Percentiles rank a stretch among this genome's conserved stretches.
phyloP scores from a whole-genome alignment of 306 rosid genomes.

The Boehmeria nivea region DNA sequence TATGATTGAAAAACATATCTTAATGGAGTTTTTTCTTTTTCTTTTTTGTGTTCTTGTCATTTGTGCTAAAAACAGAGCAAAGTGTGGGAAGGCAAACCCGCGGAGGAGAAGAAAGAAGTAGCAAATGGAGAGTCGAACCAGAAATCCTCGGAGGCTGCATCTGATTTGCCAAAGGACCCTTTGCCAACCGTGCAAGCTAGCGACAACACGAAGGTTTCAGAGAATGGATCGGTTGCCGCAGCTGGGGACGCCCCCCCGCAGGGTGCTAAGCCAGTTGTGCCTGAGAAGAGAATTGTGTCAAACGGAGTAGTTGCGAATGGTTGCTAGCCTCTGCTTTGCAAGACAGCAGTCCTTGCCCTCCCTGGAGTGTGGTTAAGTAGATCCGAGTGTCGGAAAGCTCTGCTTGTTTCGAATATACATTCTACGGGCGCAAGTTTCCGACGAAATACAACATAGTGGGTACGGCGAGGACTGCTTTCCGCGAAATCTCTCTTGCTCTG shows the following conservation, averaged over 20 bases:
- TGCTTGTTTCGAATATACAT: no score
- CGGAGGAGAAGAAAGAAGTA: conserved; percentile 61
- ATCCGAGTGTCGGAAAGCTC: no score
- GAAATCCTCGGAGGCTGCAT: conserved; percentile 39
- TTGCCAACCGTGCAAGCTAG: conserved; percentile 18
- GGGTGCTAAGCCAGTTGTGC: conserved; percentile 68
- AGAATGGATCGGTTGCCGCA: conserved; percentile 47
- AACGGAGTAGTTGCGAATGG: conserved; percentile 74
- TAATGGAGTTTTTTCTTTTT: not conserved
- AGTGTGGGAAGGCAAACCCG: conserved; percentile 91
- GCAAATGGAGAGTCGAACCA: conserved; percentile 43
- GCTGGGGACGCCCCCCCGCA: conserved; percentile 78
- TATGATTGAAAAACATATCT: not conserved
- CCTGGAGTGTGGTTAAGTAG: no score
- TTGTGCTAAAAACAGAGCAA: conserved; percentile 15
- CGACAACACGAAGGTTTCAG: conserved; percentile 36
- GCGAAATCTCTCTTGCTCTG: conserved; percentile 32
- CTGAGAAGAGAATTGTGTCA: conserved; percentile 49
- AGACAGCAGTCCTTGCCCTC: conserved; percentile 35
- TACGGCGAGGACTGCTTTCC: conserved; percentile 24
- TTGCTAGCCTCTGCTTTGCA: conserved; percentile 38
- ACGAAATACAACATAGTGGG: not conserved
- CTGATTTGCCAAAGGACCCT: conserved; percentile 46
- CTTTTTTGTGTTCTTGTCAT: not conserved
- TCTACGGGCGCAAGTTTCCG: no score